Conservation (phyloP, 1,139 yeast genomes). For the Geotrichum carabidarum region DNA sequence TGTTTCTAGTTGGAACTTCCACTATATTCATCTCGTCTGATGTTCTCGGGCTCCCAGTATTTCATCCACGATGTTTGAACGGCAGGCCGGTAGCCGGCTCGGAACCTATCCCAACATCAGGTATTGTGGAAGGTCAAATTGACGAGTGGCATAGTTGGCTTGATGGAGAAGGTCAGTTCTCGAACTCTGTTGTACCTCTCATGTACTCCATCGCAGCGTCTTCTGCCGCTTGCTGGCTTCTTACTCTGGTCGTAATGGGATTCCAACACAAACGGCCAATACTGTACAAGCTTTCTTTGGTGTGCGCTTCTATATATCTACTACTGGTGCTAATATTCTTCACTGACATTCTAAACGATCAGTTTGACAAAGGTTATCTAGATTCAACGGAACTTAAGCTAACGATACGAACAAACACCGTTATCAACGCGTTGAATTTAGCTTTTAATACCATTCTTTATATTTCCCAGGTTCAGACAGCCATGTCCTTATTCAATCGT, state of each 20-base stretch:
- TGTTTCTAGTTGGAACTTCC: constrained; percentile 9
- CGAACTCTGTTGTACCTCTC: constrained; percentile 37
- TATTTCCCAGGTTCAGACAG: constrained; percentile 70
- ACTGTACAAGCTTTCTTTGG: constrained; percentile 30
- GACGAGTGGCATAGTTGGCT: constrained; percentile 24
- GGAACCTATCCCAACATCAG: constrained; percentile 1
- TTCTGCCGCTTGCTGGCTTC: constrained; percentile 59
- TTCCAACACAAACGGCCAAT: constrained; percentile 49
- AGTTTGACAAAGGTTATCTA: constrained; percentile 49
- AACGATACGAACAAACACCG: constrained; percentile 41
- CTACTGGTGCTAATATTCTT: constrained; percentile 48
- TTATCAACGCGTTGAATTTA: constrained; percentile 53
- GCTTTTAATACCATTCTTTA: constrained; percentile 57
- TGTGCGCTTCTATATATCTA: constrained; percentile 37
- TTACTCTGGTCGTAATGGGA: constrained; percentile 51
- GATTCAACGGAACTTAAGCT: constrained; percentile 51
- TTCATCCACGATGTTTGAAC: constrained; percentile 15
- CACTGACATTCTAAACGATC: constrained; percentile 44
- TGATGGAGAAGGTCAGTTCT: constrained; percentile 14
- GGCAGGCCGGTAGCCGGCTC: constrained; percentile 25
- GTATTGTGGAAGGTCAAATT: constrained; percentile 11
- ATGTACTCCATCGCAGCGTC: constrained; percentile 59
- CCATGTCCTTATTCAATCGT: constrained; percentile 66
- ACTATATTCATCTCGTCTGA: constrained; percentile 8
- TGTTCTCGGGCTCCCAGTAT: constrained; percentile 20